Conservation (phyloP, 805 yeast genomes). For the Kodamaea fukazawae region DNA sequence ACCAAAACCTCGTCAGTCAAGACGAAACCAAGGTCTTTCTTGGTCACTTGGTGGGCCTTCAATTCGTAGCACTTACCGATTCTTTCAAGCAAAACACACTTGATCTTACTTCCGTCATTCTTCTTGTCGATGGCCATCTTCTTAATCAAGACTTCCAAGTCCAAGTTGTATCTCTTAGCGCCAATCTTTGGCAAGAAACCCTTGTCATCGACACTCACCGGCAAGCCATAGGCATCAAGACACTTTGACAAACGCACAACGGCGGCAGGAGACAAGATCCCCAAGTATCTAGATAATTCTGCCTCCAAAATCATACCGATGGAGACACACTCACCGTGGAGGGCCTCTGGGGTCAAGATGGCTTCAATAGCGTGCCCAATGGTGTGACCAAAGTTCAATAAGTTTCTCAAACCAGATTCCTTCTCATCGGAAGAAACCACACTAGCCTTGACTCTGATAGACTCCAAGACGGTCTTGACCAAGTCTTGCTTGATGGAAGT, state of each 20-base stretch:
- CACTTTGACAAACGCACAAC: constrained; percentile 87
- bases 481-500: constrained; percentile 69
- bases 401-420: constrained; percentile 89
- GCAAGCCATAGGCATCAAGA: constrained; percentile 81
- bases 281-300: constrained; percentile 88
- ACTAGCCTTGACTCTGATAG: constrained; percentile 86
- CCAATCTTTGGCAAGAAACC: constrained; percentile 64
- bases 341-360: constrained; percentile 90
- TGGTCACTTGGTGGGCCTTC: constrained; percentile 80
- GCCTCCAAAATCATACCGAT: constrained; percentile 94
- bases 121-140: constrained; percentile 97
- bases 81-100: constrained; percentile 75
- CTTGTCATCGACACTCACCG: constrained; percentile 73
- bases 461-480: constrained; percentile 75
- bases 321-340: constrained; percentile 99
- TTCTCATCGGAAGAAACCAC: constrained; percentile 94
- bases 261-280: constrained; percentile 85
- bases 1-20: constrained; percentile 80
- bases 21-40: constrained; percentile 75
- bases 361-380: constrained; percentile 99
- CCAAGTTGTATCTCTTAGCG: constrained; percentile 57
- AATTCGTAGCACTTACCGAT: constrained; percentile 90
- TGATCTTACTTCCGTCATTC: constrained; percentile 89
- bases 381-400: constrained; percentile 93
- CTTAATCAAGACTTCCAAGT: constrained; percentile 68